A percentile compares a stretch with the other conserved stretches of the same genome.
Conservation (phyloP, 306 rosid genomes). For the Fragaria ananassa region DNA sequence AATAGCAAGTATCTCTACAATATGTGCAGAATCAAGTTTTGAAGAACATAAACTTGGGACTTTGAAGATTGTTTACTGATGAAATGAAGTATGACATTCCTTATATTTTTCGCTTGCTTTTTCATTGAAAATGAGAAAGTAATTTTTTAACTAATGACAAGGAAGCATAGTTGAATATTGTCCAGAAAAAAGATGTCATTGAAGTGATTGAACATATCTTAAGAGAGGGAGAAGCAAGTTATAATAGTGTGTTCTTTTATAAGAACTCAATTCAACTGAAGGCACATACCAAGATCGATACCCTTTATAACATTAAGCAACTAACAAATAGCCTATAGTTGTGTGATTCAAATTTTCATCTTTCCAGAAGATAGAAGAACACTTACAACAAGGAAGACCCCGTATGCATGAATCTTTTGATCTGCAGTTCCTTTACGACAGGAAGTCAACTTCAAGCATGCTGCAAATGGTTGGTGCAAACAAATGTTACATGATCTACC, state of each 20-base stretch:
- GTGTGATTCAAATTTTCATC: slow-evolving; percentile 12
- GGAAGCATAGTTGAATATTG: neutral
- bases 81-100: neutral
- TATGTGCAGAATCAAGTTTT: neutral
- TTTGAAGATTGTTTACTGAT: neutral
- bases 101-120: neutral
- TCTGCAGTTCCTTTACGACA: slow-evolving; percentile 65
- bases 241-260: neutral
- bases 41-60: neutral
- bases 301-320: neutral
- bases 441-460: slow-evolving; percentile 66
- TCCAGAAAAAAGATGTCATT: neutral
- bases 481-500: slow-evolving; percentile 14
- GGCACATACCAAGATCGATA: neutral
- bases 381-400: slow-evolving; percentile 71
- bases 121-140: neutral
- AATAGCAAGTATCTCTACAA: neutral
- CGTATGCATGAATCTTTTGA: slow-evolving; percentile 76
- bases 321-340: neutral
- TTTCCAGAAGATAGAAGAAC: slow-evolving; percentile 18
- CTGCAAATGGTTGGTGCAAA: slow-evolving; percentile 50
- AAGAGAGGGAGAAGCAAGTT: neutral
- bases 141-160: neutral
- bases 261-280: neutral
- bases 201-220: neutral